phyloP scores from a whole-genome alignment of 140 eudicot genomes.

The Flaveria floridana region DNA sequence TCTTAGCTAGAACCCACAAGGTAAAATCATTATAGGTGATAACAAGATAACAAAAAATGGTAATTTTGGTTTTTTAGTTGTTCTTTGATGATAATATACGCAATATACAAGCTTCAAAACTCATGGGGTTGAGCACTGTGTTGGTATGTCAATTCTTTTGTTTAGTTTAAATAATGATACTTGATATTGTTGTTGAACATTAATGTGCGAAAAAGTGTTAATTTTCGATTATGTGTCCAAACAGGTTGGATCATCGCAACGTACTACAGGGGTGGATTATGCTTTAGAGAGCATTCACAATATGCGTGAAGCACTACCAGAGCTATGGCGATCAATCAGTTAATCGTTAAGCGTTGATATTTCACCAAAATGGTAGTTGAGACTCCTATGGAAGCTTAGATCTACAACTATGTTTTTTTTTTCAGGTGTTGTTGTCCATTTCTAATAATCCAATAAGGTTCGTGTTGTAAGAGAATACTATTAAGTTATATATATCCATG shows the following conservation, averaged over 20 bases:
- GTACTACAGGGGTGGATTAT: constrained; percentile 59
- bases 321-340: constrained; percentile 64
- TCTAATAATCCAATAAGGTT: too few species aligned
- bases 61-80: constrained; percentile 45
- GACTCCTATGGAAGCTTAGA: constrained; percentile 64
- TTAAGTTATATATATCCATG: not conserved
- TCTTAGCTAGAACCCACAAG: not conserved
- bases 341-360: constrained; percentile 35
- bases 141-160: constrained; percentile 17
- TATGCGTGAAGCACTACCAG: constrained; percentile 75
- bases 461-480: too few species aligned
- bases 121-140: constrained; percentile 68
- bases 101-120: constrained; percentile 62
- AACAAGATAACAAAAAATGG: not conserved
- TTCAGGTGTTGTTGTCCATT: not conserved
- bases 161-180: not conserved
- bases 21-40: not conserved
- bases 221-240: not conserved
- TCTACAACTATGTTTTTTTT: not conserved
- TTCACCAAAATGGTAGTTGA: constrained; percentile 56
- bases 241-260: constrained; percentile 80
- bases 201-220: too few species aligned
- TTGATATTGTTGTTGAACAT: not conserved
- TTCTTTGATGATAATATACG: constrained; percentile 89
- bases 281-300: constrained; percentile 92